These are phyloP conservation scores for Coriolopsis trogii DNA, from an alignment of 1,284 basidiomycete species.

Conservation along the genomic window DNA sequence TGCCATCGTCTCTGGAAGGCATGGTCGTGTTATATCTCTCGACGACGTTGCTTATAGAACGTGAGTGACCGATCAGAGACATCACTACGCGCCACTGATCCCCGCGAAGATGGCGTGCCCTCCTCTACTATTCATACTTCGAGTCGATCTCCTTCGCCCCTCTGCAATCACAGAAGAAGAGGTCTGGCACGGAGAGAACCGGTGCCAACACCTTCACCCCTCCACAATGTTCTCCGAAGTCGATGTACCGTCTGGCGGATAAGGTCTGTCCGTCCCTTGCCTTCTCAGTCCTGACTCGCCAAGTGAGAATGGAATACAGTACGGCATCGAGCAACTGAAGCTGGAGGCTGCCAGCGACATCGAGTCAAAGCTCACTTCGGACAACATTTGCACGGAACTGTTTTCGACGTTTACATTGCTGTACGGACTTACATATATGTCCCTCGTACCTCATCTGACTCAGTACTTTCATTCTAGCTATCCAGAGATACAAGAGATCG, in stretches of 20 bases:
- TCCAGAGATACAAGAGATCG: slow-evolving; percentile 2
- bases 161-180: slow-evolving; percentile 4
- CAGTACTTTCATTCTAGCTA: slow-evolving; percentile 2
- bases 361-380: slow-evolving; percentile 6
- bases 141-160: slow-evolving; percentile 8
- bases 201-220: neutral
- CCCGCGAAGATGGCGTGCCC: slow-evolving; percentile 10
- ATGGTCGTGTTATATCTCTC: slow-evolving; percentile 16
- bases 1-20: neutral
- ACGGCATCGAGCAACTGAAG: slow-evolving; percentile 10
- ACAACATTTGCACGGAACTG: slow-evolving; percentile 20
- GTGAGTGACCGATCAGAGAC: neutral
- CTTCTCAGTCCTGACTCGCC: no score
- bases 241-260: slow-evolving; percentile 27
- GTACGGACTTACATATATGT: slow-evolving; percentile 2
- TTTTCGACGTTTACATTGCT: slow-evolving; percentile 19
- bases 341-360: slow-evolving; percentile 14
- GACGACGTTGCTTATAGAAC: slow-evolving; percentile 21
- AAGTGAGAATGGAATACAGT: slow-evolving; percentile 1
- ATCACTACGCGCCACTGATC: neutral
- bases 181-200: no score
- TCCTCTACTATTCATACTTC: slow-evolving; percentile 19
- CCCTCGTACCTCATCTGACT: neutral
- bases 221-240: slow-evolving; percentile 24
- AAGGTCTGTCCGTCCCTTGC: slow-evolving; percentile 6